Base-by-base conservation (phyloP, 2,329 filamentous ascomycete species). In the Neoarthrinium moseri region DNA sequence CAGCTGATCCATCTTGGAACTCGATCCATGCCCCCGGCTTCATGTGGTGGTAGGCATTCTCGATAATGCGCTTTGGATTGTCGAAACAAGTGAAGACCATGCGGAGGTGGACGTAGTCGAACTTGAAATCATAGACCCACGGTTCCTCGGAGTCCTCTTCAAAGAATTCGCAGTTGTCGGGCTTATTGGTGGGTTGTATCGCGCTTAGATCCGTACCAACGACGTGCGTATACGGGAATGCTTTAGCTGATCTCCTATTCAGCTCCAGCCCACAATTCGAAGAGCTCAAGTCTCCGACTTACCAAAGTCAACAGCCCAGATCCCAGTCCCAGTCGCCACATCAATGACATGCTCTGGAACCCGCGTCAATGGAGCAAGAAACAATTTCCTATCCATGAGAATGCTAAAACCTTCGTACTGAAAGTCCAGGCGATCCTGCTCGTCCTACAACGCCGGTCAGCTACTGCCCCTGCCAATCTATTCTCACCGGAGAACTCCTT, bases 281-380 rank as follows among this genome's bases (percentile, higher is more conserved):
- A n/a, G n/a, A n/a, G n/a, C 32, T 10, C n/a, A 8, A 34, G 32
- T 15, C 6, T 2, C 11, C 27, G 21, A 27, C 10, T 39, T 26
- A 39, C 37, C 37, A 15, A 26, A 39, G 20, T 39, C 37, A 15
- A 26, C n/a, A 6, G 37, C 37, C 37, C 37, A 39, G 3, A 39
- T 39, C 5, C 37, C 37, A 4, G 37, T 39, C 11, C 37, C 37
- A 15, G 37, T 26, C n/a, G 20, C 20, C 15, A 39, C 21, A 18
- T 39, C 37, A 3, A 39, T 15, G 8, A 39, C 37, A 15, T 39
- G 20, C 22, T 23, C 29, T 6, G 37, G 37, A n/a, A 17, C 3
- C 2, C 13, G 15, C 7, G 22, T 7, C 8, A 26, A 26, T 4
- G 37, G 37, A 6, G 37, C 37, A 26, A 39, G 22, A 5, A n/a